Base-by-base conservation (phyloP, 805 yeast species). In the Cephaloascus albidus region DNA sequence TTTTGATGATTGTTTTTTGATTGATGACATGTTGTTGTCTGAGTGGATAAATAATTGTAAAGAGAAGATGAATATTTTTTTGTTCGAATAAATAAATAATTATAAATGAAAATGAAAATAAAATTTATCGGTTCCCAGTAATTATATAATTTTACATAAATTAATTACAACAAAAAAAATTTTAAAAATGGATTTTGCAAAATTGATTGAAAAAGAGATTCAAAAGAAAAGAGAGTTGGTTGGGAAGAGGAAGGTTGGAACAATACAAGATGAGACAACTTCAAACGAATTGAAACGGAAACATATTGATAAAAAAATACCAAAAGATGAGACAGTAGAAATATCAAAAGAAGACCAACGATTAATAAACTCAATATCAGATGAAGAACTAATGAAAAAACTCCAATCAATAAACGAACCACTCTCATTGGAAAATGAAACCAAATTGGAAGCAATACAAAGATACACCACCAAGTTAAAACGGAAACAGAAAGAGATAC, bases 171-270 rank as follows among this genome's bases (percentile, higher is more conserved):
- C 18, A 18, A 19, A 17, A 27, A 20, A 15, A 20, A 6, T 17
- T 12, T 23, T 14, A 16, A 42, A 39, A 3, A 75, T 76, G 81
- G 72, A 74, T 48, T 67, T 75, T 42, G 60, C 72, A 10, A 57
- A 60, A 31, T 45, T 75, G 55, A 60, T 77, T 39, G 48, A 66
- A 1, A 53, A 59, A 20, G 81, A 77, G 52, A 76, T 76, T 17
- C 59, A 56, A 4, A 72, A 64, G 55, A 72, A 72, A 55, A 58
- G 60, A 46, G 50, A 52, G 43, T 40, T 47, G 30, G 53, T 42
- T 27, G 26, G 39, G 35, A 18, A 38, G 40, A 38, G 39, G 44
- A 36, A 39, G 30, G 10, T 28, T 38, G 36, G 37, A 40, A 33
- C 44, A 40, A 36, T 40, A 35, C 12, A 43, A 45, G 42, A 42